These are phyloP conservation scores for Xylaria bambusicola DNA, from an alignment of 495 filamentous ascomycete genomes.

Conservation along the genomic window DNA sequence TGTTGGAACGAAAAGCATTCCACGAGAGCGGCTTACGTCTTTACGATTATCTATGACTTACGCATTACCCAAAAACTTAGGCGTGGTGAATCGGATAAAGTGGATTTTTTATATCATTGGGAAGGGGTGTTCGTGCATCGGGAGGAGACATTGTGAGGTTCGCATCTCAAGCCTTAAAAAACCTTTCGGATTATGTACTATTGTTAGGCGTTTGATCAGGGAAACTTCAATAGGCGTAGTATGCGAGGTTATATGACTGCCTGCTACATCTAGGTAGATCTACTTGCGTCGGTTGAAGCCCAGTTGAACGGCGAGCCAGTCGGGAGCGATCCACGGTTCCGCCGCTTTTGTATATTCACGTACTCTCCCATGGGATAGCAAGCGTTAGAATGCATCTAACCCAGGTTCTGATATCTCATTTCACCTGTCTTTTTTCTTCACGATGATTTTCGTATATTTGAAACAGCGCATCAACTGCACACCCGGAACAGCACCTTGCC, in stretches of 20 bases:
- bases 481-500: neutral
- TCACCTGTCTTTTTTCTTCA: too few relatives aligned
- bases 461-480: too few relatives aligned
- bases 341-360: slow-evolving; percentile 6
- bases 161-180: neutral
- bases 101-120: neutral
- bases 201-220: slow-evolving; percentile 2
- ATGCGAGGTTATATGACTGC: neutral
- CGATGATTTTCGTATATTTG: too few relatives aligned
- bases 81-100: neutral
- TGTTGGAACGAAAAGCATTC: neutral
- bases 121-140: neutral
- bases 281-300: neutral
- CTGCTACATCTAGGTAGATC: neutral
- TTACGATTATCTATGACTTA: slow-evolving; percentile 7
- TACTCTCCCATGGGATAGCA: neutral
- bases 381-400: neutral
- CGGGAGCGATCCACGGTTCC: neutral
- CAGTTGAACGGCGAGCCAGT: neutral
- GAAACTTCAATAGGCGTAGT: neutral
- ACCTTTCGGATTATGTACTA: slow-evolving; percentile 2
- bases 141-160: neutral
- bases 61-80: neutral
- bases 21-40: slow-evolving; percentile 6
- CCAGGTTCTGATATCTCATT: too few relatives aligned